Evolutionary conservation across 805 yeast genomes (phyloP), one percentile per base, ranked within the genome.

Genomic region (Yarrowia porcina): DNA sequence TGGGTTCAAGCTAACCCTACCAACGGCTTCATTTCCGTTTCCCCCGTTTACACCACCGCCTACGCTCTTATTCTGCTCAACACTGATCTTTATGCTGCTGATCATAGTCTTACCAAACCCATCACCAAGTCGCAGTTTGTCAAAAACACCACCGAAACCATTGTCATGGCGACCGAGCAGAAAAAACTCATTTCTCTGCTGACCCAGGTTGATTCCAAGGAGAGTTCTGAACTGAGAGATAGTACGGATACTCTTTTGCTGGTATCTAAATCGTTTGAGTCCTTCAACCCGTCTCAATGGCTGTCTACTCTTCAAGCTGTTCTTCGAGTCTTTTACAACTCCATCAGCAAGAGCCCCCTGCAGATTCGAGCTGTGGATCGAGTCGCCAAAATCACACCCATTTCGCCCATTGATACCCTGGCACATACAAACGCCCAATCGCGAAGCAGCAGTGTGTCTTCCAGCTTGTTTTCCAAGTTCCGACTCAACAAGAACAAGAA

Each of bases 51-150:
- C 72, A 83, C 90, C 32, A 80, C 89, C 3, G 79, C 89, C 36
- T 90, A 89, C 73, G 81, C 91, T 2, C 75, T 90, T 67, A 78
- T 90, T 59, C 80, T 90, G 59, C 77, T 89, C 61, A 90, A 90
- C 73, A 88, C 96, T 0, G 91, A 90, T 62, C 75, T 89, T 38
- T 90, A 89, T 74, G 86, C 86, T 64, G 69, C 79, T 38, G 80
- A 77, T 39, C 73, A 70, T 41, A 39, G 67, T 4, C 60, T 64
- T 27, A 60, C 73, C 69, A 60, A 77, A 72, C 64, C 67, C 65
- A 56, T 77, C 72, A 52, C 67, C 77, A 75, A 69, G 79, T 80
- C 67, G 3, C 76, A 77, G 50, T 85, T 82, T 67, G 77, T 82
- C 15, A 73, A 74, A 15, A 84, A 83, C 68, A 83, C 88, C 1